Percentiles rank a stretch among this genome's conserved stretches.
phyloP scores from a whole-genome alignment of 2,329 filamentous ascomycete genomes.

The Penicillium janthinellum region DNA sequence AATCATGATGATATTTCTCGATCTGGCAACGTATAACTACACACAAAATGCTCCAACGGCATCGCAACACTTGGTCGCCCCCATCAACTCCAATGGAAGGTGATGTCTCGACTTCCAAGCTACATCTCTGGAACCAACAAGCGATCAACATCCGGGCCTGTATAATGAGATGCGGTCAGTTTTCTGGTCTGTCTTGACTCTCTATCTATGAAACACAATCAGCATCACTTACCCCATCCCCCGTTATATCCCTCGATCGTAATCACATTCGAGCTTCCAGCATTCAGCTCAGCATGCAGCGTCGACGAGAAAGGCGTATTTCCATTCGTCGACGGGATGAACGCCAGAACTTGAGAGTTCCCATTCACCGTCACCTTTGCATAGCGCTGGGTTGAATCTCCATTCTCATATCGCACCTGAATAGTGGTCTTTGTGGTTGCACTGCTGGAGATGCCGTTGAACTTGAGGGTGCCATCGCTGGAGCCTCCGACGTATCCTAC shows the following conservation, averaged over 20 bases:
- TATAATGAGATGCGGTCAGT: not conserved
- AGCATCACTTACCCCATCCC: not conserved
- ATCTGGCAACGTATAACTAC: not conserved
- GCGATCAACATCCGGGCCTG: not conserved
- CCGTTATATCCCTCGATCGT: not conserved
- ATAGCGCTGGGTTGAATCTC: not conserved
- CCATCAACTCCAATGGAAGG: not conserved
- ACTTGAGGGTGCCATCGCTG: not conserved
- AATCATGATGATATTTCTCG: not conserved
- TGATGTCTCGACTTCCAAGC: not conserved
- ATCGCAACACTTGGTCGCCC: not conserved
- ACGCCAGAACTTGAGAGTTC: not conserved
- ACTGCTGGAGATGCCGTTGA: not conserved
- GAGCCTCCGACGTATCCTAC: not conserved
- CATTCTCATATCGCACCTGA: slow-evolving; percentile 3
- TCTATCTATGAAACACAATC: not conserved
- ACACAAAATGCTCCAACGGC: not conserved
- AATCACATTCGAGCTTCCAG: not conserved
- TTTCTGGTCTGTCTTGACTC: not conserved
- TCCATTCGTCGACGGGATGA: not conserved
- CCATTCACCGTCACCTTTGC: slow-evolving; percentile 1
- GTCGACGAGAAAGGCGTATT: not conserved
- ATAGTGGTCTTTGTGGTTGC: not conserved
- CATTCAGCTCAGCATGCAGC: not conserved
- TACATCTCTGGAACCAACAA: slow-evolving; percentile 1